Evolutionary conservation across 2,329 filamentous ascomycete genomes (phyloP), one percentile per base, ranked within the genome.

Genomic region (Ambrosiella cleistominuta): DNA sequence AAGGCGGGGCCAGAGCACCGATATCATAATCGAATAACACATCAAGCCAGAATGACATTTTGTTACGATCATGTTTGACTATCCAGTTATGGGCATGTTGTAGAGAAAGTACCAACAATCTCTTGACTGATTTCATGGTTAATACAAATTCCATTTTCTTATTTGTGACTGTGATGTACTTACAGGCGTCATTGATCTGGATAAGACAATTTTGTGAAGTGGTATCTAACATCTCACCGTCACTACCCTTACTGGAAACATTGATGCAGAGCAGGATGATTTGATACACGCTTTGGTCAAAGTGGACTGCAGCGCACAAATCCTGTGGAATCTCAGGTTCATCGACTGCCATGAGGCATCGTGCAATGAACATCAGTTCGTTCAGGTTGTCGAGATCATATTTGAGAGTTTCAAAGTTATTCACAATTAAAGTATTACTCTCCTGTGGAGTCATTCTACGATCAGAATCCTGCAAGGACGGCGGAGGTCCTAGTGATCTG

Each of bases 81-180:
- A 80, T 82, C 80, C 81, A 83, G 66, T 85, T 85, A 63, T 84
- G 81, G 1, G 80, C 78, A 66, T 84, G 80, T 64, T 85, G 81
- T 11, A 85, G 68, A 1, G 78, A 79, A 0, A 81, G 83, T 1
- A 85, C 80, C 1, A 85, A 71, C 1, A 85, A 70, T 64, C 83
- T 83, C 63, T 85, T 84, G 66, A 81, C 80, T 83, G 54, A 19
- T 17, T 4, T 13, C 7, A 47, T 9, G 40, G 15, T 42, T 54
- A 54, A 13, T 54, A 36, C 13, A 6, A 11, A 11, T 42, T 9
- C 11, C 9, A n/a, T 42, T 42, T 11, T 2, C 36, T 27, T 9
- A 19, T 12, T 8, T n/a, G 8, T 7, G 8, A 35, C 17, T 12
- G 36, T 19, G n/a, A 11, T 7, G 3, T 7, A 69, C 79, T 64